These are phyloP conservation scores for Quercus gilva DNA, from an alignment of 306 rosid species.

Conservation along the genomic window DNA sequence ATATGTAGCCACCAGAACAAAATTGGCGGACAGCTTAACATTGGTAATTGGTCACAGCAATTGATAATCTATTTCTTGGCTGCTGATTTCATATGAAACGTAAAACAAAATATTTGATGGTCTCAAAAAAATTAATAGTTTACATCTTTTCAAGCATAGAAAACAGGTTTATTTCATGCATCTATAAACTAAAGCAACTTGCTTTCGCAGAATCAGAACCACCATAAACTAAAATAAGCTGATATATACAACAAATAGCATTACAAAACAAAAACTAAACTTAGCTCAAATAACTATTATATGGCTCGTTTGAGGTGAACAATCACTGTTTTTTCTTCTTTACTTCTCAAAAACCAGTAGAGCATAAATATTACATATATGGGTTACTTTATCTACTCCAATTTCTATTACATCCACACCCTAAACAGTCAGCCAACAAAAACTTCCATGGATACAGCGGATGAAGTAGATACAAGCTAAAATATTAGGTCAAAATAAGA, in stretches of 20 bases:
- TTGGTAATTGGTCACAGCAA: not conserved
- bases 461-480: not conserved
- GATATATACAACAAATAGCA: not conserved
- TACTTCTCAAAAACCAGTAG: not conserved
- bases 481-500: not conserved
- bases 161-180: not conserved
- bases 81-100: not conserved
- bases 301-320: not conserved
- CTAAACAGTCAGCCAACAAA: not conserved
- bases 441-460: not conserved
- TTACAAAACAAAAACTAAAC: not conserved
- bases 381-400: not conserved
- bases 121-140: not conserved
- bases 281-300: too few relatives aligned
- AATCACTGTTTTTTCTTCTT: not conserved
- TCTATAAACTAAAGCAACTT: not conserved
- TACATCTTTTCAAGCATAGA: not conserved
- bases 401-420: not conserved
- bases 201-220: not conserved
- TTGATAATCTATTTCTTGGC: not conserved
- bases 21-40: too few relatives aligned
- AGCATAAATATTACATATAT: not conserved
- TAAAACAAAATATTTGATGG: not conserved
- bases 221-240: not conserved
- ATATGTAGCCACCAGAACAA: too few relatives aligned